Evolutionary conservation across 2,329 filamentous ascomycete genomes (phyloP).

Genomic region (Alternaria alternata): DNA sequence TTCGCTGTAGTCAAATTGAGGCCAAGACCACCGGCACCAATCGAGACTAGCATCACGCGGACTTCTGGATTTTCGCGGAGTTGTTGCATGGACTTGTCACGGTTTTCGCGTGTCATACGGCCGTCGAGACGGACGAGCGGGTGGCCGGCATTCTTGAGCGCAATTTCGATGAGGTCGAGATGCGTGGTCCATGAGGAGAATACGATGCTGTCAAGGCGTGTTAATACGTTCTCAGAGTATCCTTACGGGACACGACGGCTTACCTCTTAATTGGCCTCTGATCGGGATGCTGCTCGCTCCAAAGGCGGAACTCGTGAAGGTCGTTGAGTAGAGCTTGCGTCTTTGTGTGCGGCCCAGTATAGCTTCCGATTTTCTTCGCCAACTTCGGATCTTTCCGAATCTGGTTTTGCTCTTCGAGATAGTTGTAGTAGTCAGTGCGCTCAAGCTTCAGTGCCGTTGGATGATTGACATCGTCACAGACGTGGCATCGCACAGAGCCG

Average conservation of each 20-base stretch:
- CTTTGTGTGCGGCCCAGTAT: slow-evolving; percentile 90
- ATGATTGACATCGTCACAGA: slow-evolving; percentile 71
- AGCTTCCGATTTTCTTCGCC: slow-evolving; percentile 70
- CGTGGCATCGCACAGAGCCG: slow-evolving; percentile 67
- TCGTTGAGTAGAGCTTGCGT: slow-evolving; percentile 82
- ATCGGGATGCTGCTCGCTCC: slow-evolving; percentile 67
- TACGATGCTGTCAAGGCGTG: slow-evolving; percentile 67
- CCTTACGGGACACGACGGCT: background rate
- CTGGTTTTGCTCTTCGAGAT: slow-evolving; percentile 65
- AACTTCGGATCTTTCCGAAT: slow-evolving; percentile 62
- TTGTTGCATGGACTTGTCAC: slow-evolving; percentile 75
- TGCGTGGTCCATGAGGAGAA: slow-evolving; percentile 98
- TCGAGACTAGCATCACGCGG: slow-evolving; percentile 87
- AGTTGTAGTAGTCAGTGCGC: slow-evolving; percentile 61
- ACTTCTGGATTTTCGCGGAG: slow-evolving; percentile 78
- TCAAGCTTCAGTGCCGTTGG: slow-evolving; percentile 74
- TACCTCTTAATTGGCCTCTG: slow-evolving; percentile 80
- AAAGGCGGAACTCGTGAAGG: slow-evolving; percentile 69
- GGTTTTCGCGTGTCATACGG: slow-evolving; percentile 78
- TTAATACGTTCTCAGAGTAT: slow-evolving; percentile 1
- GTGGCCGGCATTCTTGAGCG: slow-evolving; percentile 73
- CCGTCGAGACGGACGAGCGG: slow-evolving; percentile 85
- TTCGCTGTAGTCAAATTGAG: slow-evolving; percentile 88
- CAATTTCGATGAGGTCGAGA: slow-evolving; percentile 88
- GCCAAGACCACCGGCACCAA: slow-evolving; percentile 89